Evolutionary conservation across 805 yeast genomes (phyloP), one percentile per base, ranked within the genome.

Genomic region (Teunomyces stri): DNA sequence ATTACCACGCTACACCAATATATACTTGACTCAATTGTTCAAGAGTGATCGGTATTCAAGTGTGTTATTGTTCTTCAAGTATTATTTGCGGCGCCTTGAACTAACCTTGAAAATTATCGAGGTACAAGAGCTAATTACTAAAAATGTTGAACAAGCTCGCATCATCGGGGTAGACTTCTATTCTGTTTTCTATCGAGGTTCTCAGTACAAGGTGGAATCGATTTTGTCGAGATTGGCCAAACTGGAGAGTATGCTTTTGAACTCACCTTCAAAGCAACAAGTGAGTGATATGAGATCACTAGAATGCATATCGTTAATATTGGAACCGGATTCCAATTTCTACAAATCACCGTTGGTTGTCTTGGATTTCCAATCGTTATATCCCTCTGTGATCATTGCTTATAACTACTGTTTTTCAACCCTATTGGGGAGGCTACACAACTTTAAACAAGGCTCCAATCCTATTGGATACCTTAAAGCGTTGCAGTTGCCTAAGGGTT

Each of bases 161-260:
- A 64, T 94, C 28, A 76, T 90, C 18, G 99, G 99, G 0, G 81
- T 94, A 22, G 98, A 94, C 56, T 94, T 90, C 61, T 78, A 83
- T 59, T 89, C 97, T 2, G 89, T 90, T 6, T 81, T 87, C 50
- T 86, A 88, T 44, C 65, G 99, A 49, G 99, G 99, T 0, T 92
- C 98, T 0, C 99, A 94, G 60, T 94, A 76, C 61, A 91, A 89
- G 60, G 97, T 94, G 2, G 99, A 94, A 60, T 87, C 97, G 1
- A 75, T 91, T 33, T 66, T 94, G 53, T 66, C 81, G 3, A 68
- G 99, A 45, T 65, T 94, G 15, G 79, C 94, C 21, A 89, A 89
- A 56, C 72, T 82, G 2, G 96, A 90, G 59, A 86, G 86, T 59
- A 81, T 76, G 44, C 62, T 92, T 36, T 60, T 90, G 46, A 67